Percentiles rank a stretch among this genome's conserved stretches.
Conservation (phyloP, 2,329 filamentous ascomycete genomes). For the Plenodomus biglobosus region DNA sequence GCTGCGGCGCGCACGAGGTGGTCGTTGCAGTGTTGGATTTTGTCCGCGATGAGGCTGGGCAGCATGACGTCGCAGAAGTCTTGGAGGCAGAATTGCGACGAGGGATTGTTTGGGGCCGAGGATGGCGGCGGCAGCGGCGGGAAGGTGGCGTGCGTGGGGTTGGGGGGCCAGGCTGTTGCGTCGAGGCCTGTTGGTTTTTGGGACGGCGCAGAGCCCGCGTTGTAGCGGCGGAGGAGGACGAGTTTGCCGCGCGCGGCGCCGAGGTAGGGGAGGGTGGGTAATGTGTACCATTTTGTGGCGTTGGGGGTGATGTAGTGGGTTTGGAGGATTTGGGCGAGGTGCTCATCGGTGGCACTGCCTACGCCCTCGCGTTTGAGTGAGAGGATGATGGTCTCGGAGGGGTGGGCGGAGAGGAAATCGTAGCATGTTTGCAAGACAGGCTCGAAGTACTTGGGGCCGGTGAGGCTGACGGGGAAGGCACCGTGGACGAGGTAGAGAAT, state of each 20-base stretch:
- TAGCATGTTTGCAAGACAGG: slow-evolving; percentile 71
- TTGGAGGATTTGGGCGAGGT: slow-evolving; percentile 73
- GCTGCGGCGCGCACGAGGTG: slow-evolving; percentile 71
- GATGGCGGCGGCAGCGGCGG: no score
- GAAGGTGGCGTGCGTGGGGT: slow-evolving; percentile 74
- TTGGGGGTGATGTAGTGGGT: slow-evolving; percentile 66
- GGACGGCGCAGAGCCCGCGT: slow-evolving; percentile 16
- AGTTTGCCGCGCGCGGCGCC: slow-evolving; percentile 80
- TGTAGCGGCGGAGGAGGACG: slow-evolving; percentile 80
- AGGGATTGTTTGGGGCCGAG: not conserved
- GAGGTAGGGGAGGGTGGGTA: slow-evolving; percentile 71
- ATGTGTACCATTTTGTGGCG: slow-evolving; percentile 73
- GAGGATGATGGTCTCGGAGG: slow-evolving; percentile 80
- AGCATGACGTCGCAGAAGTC: slow-evolving; percentile 91
- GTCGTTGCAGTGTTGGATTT: slow-evolving; percentile 71
- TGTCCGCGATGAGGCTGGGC: slow-evolving; percentile 73
- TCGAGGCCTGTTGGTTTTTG: slow-evolving; percentile 52
- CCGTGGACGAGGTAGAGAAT: slow-evolving; percentile 82
- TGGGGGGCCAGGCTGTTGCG: slow-evolving; percentile 77
- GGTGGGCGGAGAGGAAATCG: slow-evolving; percentile 74
- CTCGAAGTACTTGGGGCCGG: slow-evolving; percentile 75
- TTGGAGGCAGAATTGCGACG: slow-evolving; percentile 71
- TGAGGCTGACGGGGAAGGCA: slow-evolving; percentile 84
- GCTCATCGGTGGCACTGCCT: slow-evolving; percentile 75
- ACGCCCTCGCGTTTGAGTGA: slow-evolving; percentile 90